Evolutionary conservation across 441 rosid species (phyloP).

Genomic region (Populus trichocarpa): DNA sequence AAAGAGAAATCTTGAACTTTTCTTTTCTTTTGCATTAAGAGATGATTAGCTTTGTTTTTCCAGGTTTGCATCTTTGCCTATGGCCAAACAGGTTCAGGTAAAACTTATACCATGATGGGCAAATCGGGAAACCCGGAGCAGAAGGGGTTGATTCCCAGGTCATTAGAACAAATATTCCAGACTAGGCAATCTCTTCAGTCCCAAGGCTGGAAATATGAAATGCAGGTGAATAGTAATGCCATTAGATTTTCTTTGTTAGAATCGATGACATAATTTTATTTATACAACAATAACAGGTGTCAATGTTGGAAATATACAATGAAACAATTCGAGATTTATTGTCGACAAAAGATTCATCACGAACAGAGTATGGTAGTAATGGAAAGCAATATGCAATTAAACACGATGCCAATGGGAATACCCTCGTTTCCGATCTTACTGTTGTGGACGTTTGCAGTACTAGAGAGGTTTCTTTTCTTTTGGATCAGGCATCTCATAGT

Average conservation of each 20-base stretch:
- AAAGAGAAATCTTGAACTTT: background rate
- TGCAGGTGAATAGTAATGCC: slow-evolving; percentile 60
- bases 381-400: slow-evolving; percentile 82
- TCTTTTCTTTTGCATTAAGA: background rate
- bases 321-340: slow-evolving; percentile 88
- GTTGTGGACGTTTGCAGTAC: slow-evolving; percentile 75
- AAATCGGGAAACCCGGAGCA: slow-evolving; percentile 58
- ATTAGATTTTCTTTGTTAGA: background rate
- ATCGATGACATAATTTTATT: background rate
- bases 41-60: slow-evolving; percentile 11
- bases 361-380: slow-evolving; percentile 47
- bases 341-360: slow-evolving; percentile 43
- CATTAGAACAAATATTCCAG: slow-evolving; percentile 89
- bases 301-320: slow-evolving; percentile 95
- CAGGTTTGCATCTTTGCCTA: slow-evolving; percentile 99
- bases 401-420: slow-evolving; percentile 79
- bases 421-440: slow-evolving; percentile 79
- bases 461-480: slow-evolving; percentile 66
- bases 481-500: slow-evolving; percentile 84
- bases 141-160: slow-evolving; percentile 90
- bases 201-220: slow-evolving; percentile 93
- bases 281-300: slow-evolving; percentile 47
- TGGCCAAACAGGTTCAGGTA: slow-evolving; percentile 57
- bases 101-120: slow-evolving; percentile 85
- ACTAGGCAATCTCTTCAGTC: slow-evolving; percentile 63